Conservation (phyloP, 2,329 filamentous ascomycete species). For the Furcasterigmium sp. region DNA sequence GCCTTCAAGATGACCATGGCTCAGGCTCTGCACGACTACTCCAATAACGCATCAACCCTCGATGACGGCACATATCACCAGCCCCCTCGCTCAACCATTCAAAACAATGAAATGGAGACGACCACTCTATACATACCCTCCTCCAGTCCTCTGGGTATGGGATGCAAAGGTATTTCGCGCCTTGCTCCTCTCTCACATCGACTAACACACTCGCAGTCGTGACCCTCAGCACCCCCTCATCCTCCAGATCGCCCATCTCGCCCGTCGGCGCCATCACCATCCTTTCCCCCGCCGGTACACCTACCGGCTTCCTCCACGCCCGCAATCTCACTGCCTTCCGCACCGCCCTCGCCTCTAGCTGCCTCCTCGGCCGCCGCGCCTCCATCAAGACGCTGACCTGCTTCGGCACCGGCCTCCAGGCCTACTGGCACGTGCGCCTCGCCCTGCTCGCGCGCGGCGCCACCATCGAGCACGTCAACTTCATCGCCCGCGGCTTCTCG, state of each 20-base stretch:
- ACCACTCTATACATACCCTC: conserved; percentile 74
- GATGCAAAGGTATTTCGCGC: conserved; percentile 54
- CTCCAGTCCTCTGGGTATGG: conserved; percentile 56
- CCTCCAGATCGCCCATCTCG: conserved; percentile 27
- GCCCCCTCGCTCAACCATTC: conserved; percentile 45
- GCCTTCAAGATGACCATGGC: conserved; percentile 43
- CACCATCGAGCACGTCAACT: conserved; percentile 73
- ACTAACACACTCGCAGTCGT: conserved; percentile 44
- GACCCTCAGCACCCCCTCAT: conserved; percentile 46
- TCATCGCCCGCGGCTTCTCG: conserved; percentile 72
- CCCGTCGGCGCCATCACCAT: conserved; percentile 66
- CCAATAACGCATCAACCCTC: conserved; percentile 43
- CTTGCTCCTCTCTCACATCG: conserved; percentile 1
- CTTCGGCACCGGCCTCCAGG: conserved; percentile 85
- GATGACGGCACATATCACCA: conserved; percentile 45
- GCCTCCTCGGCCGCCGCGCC: conserved; percentile 59
- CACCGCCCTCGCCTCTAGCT: conserved; percentile 67
- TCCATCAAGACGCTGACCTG: conserved; percentile 72
- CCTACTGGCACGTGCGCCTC: conserved; percentile 90
- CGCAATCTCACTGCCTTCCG: conserved; percentile 74
- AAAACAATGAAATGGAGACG: conserved; percentile 40
- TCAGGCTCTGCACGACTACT: conserved; percentile 56
- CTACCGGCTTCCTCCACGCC: conserved; percentile 64
- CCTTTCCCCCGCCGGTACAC: conserved; percentile 55
- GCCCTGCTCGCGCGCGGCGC: conserved; percentile 66